These are phyloP conservation scores for Wickerhamiella azyma DNA, from an alignment of 805 yeast genomes.

Conservation along the genomic window DNA sequence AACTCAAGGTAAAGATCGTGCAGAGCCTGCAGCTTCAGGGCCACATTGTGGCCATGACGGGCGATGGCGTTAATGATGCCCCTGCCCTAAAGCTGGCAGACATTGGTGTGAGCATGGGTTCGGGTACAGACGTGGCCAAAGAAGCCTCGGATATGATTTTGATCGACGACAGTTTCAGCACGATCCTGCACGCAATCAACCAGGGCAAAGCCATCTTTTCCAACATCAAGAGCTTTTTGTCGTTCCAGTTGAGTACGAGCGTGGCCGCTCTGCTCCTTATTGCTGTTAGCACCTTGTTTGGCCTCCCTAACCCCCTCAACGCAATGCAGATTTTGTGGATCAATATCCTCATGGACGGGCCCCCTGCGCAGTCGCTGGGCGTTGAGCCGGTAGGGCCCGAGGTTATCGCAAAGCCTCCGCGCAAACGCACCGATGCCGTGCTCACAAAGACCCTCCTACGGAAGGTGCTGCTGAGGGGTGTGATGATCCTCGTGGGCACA, in stretches of 20 bases:
- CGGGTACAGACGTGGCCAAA: slow-evolving; percentile 96
- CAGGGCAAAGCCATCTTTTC: slow-evolving; percentile 97
- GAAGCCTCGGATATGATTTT: slow-evolving; percentile 97
- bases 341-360: slow-evolving; percentile 96
- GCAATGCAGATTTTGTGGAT: slow-evolving; percentile 99
- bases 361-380: slow-evolving; percentile 95
- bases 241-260: slow-evolving; percentile 90
- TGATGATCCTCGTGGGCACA: slow-evolving; percentile 71
- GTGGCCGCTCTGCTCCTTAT: slow-evolving; percentile 87
- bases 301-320: slow-evolving; percentile 84
- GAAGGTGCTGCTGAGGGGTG: slow-evolving; percentile 65
- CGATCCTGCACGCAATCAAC: slow-evolving; percentile 83
- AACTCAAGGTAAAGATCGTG: slow-evolving; percentile 38
- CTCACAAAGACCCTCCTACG: slow-evolving; percentile 54
- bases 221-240: slow-evolving; percentile 86
- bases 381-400: slow-evolving; percentile 95
- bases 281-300: slow-evolving; percentile 75
- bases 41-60: slow-evolving; percentile 98
- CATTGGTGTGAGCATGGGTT: slow-evolving; percentile 79
- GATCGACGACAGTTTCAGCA: slow-evolving; percentile 92
- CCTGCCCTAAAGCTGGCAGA: slow-evolving; percentile 96
- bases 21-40: slow-evolving; percentile 50
- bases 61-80: slow-evolving; percentile 97
- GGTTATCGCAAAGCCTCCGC: slow-evolving; percentile 93
- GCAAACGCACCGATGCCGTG: slow-evolving; percentile 75